Percentiles rank a stretch among this genome's conserved stretches.
Evolutionary conservation across 225 moss, liverwort and hornwort genomes (phyloP).

Genomic region (Sphagnum tenellum): DNA sequence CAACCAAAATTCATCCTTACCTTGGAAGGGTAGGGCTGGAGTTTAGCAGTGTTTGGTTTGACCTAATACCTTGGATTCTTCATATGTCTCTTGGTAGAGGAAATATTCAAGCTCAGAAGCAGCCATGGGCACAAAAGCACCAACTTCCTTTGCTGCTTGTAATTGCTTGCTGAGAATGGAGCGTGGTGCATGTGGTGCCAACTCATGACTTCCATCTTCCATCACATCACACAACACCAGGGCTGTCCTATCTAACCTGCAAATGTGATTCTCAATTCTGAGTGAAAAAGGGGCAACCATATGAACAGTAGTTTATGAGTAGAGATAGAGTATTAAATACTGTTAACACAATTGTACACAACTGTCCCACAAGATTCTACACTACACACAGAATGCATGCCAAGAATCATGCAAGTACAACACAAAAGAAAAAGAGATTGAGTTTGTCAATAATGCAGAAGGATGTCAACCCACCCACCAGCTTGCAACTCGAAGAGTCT

Average conservation of each 20-base stretch:
- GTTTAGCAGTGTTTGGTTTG: too few relatives aligned
- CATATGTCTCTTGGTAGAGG: slow-evolving; percentile 61
- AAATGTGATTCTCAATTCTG: background rate
- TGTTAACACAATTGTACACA: too few relatives aligned
- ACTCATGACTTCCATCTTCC: slow-evolving; percentile 54
- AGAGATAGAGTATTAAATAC: too few relatives aligned
- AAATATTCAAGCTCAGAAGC: slow-evolving; percentile 96
- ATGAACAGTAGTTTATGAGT: background rate
- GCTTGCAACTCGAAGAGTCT: slow-evolving; percentile 74
- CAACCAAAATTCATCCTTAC: too few relatives aligned
- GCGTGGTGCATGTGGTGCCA: slow-evolving; percentile 91
- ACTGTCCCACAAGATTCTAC: too few relatives aligned
- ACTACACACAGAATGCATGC: too few relatives aligned
- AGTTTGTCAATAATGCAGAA: too few relatives aligned
- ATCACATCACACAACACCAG: slow-evolving; percentile 89
- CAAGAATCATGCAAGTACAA: too few relatives aligned
- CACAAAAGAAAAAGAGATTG: too few relatives aligned
- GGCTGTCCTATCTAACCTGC: slow-evolving; percentile 77
- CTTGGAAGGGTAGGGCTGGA: too few relatives aligned
- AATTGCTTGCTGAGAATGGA: slow-evolving; percentile 74
- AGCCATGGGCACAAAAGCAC: slow-evolving; percentile 62
- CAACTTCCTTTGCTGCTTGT: slow-evolving; percentile 37
- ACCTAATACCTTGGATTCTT: slow-evolving; percentile 54
- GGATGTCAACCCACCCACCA: slow-evolving; percentile 29
- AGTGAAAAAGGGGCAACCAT: background rate